These are phyloP conservation scores for Linderniella brevidens DNA, from an alignment of 257 asterid species.

Conservation along the genomic window DNA sequence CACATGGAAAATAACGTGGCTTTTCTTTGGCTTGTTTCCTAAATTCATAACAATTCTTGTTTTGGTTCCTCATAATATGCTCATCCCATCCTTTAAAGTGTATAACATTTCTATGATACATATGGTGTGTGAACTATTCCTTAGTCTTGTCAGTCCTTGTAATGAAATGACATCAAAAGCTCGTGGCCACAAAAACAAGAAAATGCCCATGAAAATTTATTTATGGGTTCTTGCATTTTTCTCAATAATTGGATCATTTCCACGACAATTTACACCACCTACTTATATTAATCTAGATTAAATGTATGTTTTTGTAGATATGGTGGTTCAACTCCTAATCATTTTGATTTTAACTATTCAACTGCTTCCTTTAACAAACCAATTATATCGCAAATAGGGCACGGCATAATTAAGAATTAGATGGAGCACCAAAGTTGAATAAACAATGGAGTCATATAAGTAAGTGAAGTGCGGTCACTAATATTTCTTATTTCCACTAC, in stretches of 20 bases:
- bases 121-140: not conserved
- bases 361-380: conserved; percentile 10
- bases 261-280: not conserved
- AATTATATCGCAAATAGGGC: not conserved
- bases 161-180: conserved; percentile 7
- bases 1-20: conserved; percentile 36
- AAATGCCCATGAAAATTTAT: not conserved
- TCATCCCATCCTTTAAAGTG: conserved; percentile 12
- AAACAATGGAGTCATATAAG: too few species aligned
- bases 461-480: too few species aligned
- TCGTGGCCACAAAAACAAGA: conserved; percentile 8
- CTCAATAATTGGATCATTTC: too few species aligned
- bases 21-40: conserved; percentile 20
- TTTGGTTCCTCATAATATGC: conserved; percentile 11
- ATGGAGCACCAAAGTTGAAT: too few species aligned
- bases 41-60: conserved; percentile 16
- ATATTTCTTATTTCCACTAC: too few species aligned
- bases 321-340: conserved; percentile 34
- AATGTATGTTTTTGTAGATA: conserved; percentile 6
- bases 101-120: conserved; percentile 1
- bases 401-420: too few species aligned
- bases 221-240: too few species aligned
- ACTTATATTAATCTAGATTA: conserved; percentile 3
- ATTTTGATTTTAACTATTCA: conserved; percentile 18
- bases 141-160: conserved; percentile 10